phyloP scores from a whole-genome alignment of 768 basidiomycete genomes.

The Hygrophoropsis aurantiaca region DNA sequence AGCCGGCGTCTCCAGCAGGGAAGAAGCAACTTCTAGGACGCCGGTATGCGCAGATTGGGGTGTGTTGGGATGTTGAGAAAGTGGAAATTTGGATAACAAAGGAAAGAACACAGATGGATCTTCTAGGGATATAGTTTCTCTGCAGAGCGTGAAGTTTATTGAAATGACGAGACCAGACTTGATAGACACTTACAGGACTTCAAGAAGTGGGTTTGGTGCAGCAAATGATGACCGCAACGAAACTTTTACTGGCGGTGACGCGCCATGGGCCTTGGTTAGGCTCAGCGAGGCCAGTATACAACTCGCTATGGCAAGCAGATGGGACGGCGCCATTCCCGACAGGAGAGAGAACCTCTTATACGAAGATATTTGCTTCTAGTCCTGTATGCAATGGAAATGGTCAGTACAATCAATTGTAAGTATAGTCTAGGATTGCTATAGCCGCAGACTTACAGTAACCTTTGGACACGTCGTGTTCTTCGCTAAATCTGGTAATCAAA shows the following conservation, averaged over 20 bases:
- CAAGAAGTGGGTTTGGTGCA: slow-evolving; percentile 25
- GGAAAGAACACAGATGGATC: slow-evolving; percentile 75
- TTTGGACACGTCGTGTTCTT: too few relatives aligned
- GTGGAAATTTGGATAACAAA: slow-evolving; percentile 60
- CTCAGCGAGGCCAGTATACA: too few relatives aligned
- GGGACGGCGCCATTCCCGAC: too few relatives aligned
- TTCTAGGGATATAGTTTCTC: slow-evolving; percentile 81
- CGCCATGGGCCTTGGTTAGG: slow-evolving; percentile 9
- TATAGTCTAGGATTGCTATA: too few relatives aligned
- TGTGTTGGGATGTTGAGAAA: slow-evolving; percentile 38
- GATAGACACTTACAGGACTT: slow-evolving; percentile 31
- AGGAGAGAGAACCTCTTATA: too few relatives aligned
- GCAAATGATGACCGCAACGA: slow-evolving; percentile 28
- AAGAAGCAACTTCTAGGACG: slow-evolving; percentile 37
- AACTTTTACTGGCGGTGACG: slow-evolving; percentile 29
- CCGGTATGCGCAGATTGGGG: slow-evolving; percentile 49
- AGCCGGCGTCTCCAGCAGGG: slow-evolving; percentile 47
- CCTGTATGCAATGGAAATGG: too few relatives aligned
- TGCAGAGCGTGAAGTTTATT: slow-evolving; percentile 27
- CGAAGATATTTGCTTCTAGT: too few relatives aligned
- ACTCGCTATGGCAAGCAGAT: too few relatives aligned
- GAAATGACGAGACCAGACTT: neutral
- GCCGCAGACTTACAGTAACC: too few relatives aligned
- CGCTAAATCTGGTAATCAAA: too few relatives aligned
- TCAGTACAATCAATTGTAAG: too few relatives aligned